Evolutionary conservation across 495 filamentous ascomycete species (phyloP).

Genomic region (Aspergillus ostianus): DNA sequence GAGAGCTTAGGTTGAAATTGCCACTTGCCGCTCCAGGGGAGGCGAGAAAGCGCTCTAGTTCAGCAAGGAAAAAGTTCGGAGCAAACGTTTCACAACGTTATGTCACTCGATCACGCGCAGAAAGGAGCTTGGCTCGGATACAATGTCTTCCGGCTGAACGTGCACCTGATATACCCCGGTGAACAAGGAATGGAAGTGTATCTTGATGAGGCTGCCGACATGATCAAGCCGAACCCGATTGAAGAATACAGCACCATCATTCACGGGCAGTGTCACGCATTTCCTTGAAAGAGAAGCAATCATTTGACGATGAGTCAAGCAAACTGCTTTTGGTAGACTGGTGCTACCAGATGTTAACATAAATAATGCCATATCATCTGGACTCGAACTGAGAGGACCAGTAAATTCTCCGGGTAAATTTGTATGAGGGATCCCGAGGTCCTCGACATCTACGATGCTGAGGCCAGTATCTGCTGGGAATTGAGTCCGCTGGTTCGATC

Average conservation of each 20-base stretch:
- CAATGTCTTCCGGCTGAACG: not conserved
- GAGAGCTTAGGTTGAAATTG: not conserved
- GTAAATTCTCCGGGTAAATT: not conserved
- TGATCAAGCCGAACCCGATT: slow-evolving; percentile 54
- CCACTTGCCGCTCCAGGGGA: not conserved
- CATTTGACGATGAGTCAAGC: not conserved
- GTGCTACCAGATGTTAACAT: slow-evolving; percentile 6
- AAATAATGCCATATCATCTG: not conserved
- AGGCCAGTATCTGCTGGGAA: not conserved
- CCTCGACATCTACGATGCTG: not conserved
- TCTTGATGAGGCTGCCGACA: slow-evolving; percentile 48
- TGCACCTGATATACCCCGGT: slow-evolving; percentile 21
- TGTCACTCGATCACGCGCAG: not conserved
- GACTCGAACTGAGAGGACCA: not conserved
- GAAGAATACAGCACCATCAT: slow-evolving; percentile 28
- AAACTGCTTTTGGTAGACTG: not conserved
- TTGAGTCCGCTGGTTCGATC: no score
- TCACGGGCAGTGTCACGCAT: not conserved
- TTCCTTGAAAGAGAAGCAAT: not conserved
- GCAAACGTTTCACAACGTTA: not conserved
- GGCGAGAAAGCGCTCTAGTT: not conserved
- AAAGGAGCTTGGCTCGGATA: not conserved
- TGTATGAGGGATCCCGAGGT: not conserved
- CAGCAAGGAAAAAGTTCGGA: not conserved
- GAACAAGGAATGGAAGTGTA: slow-evolving; percentile 44